phyloP scores from a whole-genome alignment of 129 eudicot species.

The Solidago caesia region DNA sequence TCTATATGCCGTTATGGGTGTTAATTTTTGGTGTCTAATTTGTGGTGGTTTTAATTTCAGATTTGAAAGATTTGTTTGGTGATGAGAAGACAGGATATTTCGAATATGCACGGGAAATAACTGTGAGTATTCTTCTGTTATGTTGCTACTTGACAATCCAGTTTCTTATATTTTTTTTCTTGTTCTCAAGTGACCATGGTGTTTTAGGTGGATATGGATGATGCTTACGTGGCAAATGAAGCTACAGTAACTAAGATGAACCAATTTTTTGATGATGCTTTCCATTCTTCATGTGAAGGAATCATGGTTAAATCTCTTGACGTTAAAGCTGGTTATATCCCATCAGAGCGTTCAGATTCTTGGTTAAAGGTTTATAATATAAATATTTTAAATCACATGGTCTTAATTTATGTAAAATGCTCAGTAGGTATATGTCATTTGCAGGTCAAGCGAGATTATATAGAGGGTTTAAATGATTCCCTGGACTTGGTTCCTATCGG shows the following conservation, averaged over 20 bases:
- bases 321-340: constrained; percentile 85
- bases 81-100: constrained; percentile 68
- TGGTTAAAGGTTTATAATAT: constrained; percentile 73
- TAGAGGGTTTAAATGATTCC: constrained; percentile 82
- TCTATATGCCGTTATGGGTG: constrained; percentile 13
- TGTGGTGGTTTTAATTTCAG: constrained; percentile 35
- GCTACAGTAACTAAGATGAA: constrained; percentile 63
- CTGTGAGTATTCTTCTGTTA: constrained; percentile 44
- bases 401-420: background rate
- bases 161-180: constrained; percentile 1
- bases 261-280: constrained; percentile 70
- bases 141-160: background rate
- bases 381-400: background rate
- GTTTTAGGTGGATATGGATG: constrained; percentile 74
- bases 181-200: constrained; percentile 9
- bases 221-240: constrained; percentile 60
- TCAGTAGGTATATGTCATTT: constrained; percentile 19
- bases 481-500: constrained; percentile 97
- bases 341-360: constrained; percentile 89
- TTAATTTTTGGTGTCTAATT: constrained; percentile 20
- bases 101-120: constrained; percentile 73
- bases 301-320: constrained; percentile 95
- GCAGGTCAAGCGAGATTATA: constrained; percentile 93
- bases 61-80: constrained; percentile 63
- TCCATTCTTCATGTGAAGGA: constrained; percentile 89